A percentile compares a stretch with the other conserved stretches of the same genome.
Conservation (phyloP, 345 rosid species). For the Brassica carinata region DNA sequence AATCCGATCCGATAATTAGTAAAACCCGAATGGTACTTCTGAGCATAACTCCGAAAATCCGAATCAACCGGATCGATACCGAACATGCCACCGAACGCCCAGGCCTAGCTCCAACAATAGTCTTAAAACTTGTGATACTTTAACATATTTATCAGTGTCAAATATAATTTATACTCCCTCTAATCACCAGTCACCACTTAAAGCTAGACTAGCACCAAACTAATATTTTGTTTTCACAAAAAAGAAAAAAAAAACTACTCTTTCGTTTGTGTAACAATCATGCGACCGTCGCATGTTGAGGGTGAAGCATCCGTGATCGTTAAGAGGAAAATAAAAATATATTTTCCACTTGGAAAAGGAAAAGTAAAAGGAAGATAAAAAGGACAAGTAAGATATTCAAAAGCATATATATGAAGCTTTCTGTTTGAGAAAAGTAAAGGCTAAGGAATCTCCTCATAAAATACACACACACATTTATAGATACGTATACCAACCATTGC, state of each 20-base stretch:
- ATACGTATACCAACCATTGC: constrained; percentile 23
- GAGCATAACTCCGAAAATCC: too few species aligned
- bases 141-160: neutral
- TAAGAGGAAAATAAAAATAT: constrained; percentile 14
- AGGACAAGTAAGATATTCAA: constrained; percentile 16
- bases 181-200: constrained; percentile 3
- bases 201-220: constrained; percentile 11
- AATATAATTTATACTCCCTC: neutral
- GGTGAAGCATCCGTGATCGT: constrained; percentile 35
- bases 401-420: constrained; percentile 28
- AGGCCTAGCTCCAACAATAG: neutral
- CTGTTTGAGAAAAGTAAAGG: constrained; percentile 33
- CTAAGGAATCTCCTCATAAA: constrained; percentile 33
- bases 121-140: neutral
- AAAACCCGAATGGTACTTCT: too few species aligned
- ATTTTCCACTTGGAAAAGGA: constrained; percentile 1
- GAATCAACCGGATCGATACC: too few species aligned
- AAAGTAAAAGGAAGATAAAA: neutral
- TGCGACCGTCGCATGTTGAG: constrained; percentile 32
- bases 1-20: too few species aligned
- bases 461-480: neutral
- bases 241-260: neutral
- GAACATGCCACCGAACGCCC: too few species aligned
- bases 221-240: constrained; percentile 4
- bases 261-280: constrained; percentile 27